phyloP scores from a whole-genome alignment of 768 basidiomycete genomes.

The Trametes cingulata region DNA sequence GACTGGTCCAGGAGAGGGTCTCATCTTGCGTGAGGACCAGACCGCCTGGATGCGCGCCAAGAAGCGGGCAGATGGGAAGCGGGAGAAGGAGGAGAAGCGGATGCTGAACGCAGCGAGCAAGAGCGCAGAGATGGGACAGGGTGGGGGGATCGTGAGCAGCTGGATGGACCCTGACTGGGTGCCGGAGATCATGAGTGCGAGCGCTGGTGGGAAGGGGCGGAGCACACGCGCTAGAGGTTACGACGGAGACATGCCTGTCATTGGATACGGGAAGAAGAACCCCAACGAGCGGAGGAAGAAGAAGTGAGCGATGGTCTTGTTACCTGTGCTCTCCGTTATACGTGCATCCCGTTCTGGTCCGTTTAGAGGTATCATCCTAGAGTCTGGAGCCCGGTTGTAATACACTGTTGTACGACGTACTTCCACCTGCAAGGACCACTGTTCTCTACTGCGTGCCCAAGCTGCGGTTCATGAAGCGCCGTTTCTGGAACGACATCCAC shows the following conservation, averaged over 20 bases:
- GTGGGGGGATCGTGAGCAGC: slow-evolving; percentile 59
- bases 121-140: slow-evolving; percentile 48
- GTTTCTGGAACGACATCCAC: slow-evolving; percentile 99
- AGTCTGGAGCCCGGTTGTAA: slow-evolving; percentile 25
- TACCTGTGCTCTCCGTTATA: not conserved
- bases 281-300: slow-evolving; percentile 78
- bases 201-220: slow-evolving; percentile 72
- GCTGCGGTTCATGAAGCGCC: slow-evolving; percentile 93
- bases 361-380: slow-evolving; percentile 20
- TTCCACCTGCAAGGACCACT: slow-evolving; percentile 5
- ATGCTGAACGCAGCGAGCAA: slow-evolving; percentile 59
- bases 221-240: slow-evolving; percentile 48
- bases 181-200: slow-evolving; percentile 72
- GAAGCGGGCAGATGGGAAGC: slow-evolving; percentile 70
- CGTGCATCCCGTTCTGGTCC: not conserved
- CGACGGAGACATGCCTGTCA: slow-evolving; percentile 74
- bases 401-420: slow-evolving; percentile 27
- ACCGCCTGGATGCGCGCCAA: slow-evolving; percentile 82
- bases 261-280: slow-evolving; percentile 88
- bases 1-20: slow-evolving; percentile 74
- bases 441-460: slow-evolving; percentile 54
- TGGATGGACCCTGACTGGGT: slow-evolving; percentile 98
- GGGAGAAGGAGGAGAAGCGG: slow-evolving; percentile 75
- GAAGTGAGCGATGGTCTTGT: slow-evolving; percentile 39
- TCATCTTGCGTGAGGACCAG: slow-evolving; percentile 94